Base-by-base conservation (phyloP, 495 filamentous ascomycete species). In the Daldinia caldariorum region DNA sequence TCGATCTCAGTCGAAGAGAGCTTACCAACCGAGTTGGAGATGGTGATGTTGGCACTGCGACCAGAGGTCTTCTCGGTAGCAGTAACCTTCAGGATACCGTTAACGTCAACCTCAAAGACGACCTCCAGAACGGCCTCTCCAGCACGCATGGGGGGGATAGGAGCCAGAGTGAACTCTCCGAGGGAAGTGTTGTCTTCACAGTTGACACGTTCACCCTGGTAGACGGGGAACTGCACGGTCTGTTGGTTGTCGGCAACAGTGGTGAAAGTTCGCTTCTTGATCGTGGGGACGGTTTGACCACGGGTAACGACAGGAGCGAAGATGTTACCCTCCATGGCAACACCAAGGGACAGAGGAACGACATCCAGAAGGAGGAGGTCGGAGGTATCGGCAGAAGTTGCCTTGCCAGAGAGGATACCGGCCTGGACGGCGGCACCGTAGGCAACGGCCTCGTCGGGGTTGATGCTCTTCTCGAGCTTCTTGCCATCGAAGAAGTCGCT, bases 251-350 rank as follows among this genome's bases (percentile, higher is more conserved):
- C 94, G 68, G 93, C 92, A 77, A 99, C 95, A 53, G 95, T 99
- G 79, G 94, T 98, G 86, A 97, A 98, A 35, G 95, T 98, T 64
- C 87, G 77, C 87, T 99, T 99, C 87, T 97, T 97, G 74, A 99
- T 87, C 37, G 90, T 92, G 16, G 95, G 95, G 56, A 97, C 94
- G 13, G 94, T 97, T 77, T 92, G 87, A 49, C 94, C 95, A 79
- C 96, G 94, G 53, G 88, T 81, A 67, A 99, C 95, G 69, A 99
- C 96, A 37, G 95, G 91, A 59, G 96, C 95, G 78, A 99, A 98
- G 83, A 99, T 98, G 86, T 98, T 98, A 75, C 95, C 95, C 85
- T 98, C 95, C 96, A 98, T 99, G 75, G 96, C 96, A 76, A 99
- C 96, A 91, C 96, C 95, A 20, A 99, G 91, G 61, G 95, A 98